Percentiles rank a stretch among this genome's conserved stretches.
Conservation (phyloP, 371 early-diverging fungal species). For the Mucor racemosus region DNA sequence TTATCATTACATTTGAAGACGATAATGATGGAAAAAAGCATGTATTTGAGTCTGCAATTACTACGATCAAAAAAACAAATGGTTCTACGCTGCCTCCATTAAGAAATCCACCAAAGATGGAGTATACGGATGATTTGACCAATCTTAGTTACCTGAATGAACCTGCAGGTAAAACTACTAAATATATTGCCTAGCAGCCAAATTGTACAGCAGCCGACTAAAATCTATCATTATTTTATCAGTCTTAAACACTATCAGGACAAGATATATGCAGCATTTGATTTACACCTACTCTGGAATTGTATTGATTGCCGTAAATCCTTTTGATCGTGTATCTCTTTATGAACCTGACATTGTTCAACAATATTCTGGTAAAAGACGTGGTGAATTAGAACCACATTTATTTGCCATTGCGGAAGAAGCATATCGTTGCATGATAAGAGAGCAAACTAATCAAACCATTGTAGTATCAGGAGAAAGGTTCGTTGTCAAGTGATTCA, state of each 20-base stretch:
- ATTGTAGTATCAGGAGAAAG: slow-evolving; percentile 99
- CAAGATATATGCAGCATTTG: slow-evolving; percentile 86
- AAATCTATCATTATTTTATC: not conserved
- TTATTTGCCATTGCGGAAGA: slow-evolving; percentile 98
- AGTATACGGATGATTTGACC: slow-evolving; percentile 92
- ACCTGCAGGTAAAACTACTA: slow-evolving; percentile 67
- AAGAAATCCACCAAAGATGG: slow-evolving; percentile 87
- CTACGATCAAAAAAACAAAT: slow-evolving; percentile 66
- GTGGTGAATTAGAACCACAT: slow-evolving; percentile 97
- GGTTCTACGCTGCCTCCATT: slow-evolving; percentile 81
- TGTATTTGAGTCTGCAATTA: slow-evolving; percentile 72
- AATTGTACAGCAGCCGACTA: not conserved
- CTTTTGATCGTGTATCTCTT: slow-evolving; percentile 88
- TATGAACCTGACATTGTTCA: slow-evolving; percentile 84
- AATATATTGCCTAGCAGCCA: too few species aligned
- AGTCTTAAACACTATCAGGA: slow-evolving; percentile 87
- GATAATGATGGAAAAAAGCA: slow-evolving; percentile 65
- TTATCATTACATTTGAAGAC: slow-evolving; percentile 65
- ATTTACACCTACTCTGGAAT: slow-evolving; percentile 99
- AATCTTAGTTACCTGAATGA: slow-evolving; percentile 91
- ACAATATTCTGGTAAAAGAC: slow-evolving; percentile 92
- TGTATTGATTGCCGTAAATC: slow-evolving; percentile 98
- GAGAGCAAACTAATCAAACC: slow-evolving; percentile 92
- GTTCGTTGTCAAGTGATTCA: slow-evolving; percentile 25
- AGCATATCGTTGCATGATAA: slow-evolving; percentile 94